Evolutionary conservation across 106 monocot genomes (phyloP).

Genomic region (Apostasia shenzhenica): DNA sequence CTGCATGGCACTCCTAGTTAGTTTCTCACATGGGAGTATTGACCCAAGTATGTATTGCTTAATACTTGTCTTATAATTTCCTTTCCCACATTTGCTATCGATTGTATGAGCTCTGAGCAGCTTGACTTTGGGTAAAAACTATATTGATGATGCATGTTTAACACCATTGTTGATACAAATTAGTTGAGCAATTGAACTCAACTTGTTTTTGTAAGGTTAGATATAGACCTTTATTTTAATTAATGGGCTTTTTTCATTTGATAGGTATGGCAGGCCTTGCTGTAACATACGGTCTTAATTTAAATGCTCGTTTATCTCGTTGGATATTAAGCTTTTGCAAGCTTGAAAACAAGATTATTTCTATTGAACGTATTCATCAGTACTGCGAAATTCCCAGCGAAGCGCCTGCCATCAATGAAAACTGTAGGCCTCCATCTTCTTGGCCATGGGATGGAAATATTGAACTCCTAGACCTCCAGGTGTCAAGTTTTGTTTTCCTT

Average conservation of each 20-base stretch:
- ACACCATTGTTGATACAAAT: not conserved
- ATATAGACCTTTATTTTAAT: not conserved
- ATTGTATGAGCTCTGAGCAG: too few relatives aligned
- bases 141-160: not conserved
- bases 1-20: constrained; percentile 93
- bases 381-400: constrained; percentile 82
- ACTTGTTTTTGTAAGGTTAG: not conserved
- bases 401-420: constrained; percentile 64
- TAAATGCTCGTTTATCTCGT: constrained; percentile 86
- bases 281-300: constrained; percentile 93
- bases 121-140: not conserved
- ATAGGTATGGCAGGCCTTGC: constrained; percentile 99
- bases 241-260: constrained; percentile 2
- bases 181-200: too few relatives aligned
- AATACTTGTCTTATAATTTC: not conserved
- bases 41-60: constrained; percentile 80
- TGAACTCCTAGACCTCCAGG: constrained; percentile 84
- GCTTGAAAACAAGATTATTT: constrained; percentile 95
- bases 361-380: constrained; percentile 94
- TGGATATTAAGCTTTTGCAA: constrained; percentile 99
- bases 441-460: constrained; percentile 84
- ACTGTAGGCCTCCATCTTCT: constrained; percentile 45
- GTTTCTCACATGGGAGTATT: constrained; percentile 90
- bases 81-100: not conserved
- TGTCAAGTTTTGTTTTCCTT: constrained; percentile 11